phyloP scores from a whole-genome alignment of 371 early-diverging fungal genomes.

The Lichtheimia hyalospora region DNA sequence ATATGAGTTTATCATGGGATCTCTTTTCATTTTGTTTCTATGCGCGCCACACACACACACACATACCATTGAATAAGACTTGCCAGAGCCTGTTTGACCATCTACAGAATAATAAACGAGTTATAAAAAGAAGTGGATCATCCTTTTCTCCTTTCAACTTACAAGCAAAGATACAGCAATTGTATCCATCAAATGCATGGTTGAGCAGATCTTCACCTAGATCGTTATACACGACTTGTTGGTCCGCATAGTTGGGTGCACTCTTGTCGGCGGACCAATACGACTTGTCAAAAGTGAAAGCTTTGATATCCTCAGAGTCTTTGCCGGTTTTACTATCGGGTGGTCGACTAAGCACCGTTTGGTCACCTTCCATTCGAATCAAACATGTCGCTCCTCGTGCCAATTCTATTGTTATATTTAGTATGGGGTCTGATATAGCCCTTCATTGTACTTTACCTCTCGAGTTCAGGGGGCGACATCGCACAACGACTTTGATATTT shows the following conservation, averaged over 20 bases:
- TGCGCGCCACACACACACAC: not conserved
- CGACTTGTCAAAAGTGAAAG: slow-evolving; percentile 85
- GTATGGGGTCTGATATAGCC: too few species aligned
- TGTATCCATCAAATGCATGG: slow-evolving; percentile 88
- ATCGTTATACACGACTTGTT: slow-evolving; percentile 73
- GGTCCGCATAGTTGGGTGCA: slow-evolving; percentile 73
- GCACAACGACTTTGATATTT: slow-evolving; percentile 78
- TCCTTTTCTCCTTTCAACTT: slow-evolving; percentile 11
- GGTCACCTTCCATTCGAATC: slow-evolving; percentile 71
- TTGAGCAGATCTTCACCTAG: slow-evolving; percentile 79
- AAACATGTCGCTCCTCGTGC: slow-evolving; percentile 61
- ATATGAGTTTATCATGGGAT: not conserved
- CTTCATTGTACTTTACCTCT: slow-evolving; percentile 46
- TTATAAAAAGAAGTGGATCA: not conserved
- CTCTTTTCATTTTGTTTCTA: too few species aligned
- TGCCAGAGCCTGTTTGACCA: slow-evolving; percentile 87
- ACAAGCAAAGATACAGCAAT: slow-evolving; percentile 89
- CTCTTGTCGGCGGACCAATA: slow-evolving; percentile 79
- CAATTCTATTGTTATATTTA: slow-evolving; percentile 42
- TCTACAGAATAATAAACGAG: slow-evolving; percentile 43
- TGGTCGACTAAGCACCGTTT: slow-evolving; percentile 67
- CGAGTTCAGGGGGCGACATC: slow-evolving; percentile 75
- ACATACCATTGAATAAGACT: slow-evolving; percentile 81
- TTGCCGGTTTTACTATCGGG: slow-evolving; percentile 34
- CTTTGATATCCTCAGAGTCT: slow-evolving; percentile 51